Evolutionary conservation across 139 green algal genomes (phyloP).

Genomic region (Gonium pectorale): DNA sequence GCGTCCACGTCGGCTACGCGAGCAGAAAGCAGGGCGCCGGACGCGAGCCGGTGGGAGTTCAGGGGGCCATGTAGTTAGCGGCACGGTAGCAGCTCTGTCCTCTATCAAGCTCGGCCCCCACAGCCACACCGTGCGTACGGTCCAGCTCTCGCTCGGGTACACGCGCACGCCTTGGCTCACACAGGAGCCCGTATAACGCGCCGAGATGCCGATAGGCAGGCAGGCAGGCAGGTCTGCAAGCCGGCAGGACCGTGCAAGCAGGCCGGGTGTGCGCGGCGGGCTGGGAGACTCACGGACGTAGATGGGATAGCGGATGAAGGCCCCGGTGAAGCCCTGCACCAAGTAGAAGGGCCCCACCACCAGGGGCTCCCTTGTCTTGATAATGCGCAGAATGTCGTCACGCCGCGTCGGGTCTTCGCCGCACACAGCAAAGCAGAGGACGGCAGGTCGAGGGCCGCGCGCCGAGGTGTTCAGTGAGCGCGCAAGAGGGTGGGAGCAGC

Average conservation of each 20-base stretch:
- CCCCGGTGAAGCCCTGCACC: constrained; percentile 12
- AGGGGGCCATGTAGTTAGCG: neutral
- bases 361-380: neutral
- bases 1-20: constrained; percentile 8
- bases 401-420: constrained; percentile 21
- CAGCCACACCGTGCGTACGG: neutral
- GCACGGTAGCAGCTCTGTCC: neutral
- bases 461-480: no score
- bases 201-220: neutral
- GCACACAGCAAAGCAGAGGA: no score
- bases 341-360: constrained; percentile 27
- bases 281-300: constrained; percentile 25
- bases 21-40: no score
- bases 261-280: no score
- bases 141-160: no score
- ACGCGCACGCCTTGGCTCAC: no score
- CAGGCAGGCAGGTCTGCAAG: neutral
- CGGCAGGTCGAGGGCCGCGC: no score
- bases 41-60: neutral
- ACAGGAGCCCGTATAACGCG: no score
- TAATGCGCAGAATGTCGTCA: constrained; percentile 16
- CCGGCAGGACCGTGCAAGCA: neutral
- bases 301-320: constrained; percentile 39
- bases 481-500: no score
- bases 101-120: neutral